Evolutionary conservation across 371 early-diverging fungal species (phyloP).

Genomic region (Dichotomocladium elegans): DNA sequence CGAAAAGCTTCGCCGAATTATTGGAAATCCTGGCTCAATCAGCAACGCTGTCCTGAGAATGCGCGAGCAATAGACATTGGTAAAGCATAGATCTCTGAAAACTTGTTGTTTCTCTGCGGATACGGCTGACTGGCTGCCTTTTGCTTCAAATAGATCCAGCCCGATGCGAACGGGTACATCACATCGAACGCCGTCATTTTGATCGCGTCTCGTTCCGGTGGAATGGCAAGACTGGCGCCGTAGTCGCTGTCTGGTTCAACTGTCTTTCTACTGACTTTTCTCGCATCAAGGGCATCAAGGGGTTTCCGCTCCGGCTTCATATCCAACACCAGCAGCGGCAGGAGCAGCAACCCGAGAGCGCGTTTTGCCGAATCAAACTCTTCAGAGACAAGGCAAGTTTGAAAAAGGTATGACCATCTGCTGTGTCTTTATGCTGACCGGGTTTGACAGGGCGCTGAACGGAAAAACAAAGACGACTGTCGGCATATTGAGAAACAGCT

Average conservation of each 20-base stretch:
- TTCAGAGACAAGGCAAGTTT: constrained; percentile 64
- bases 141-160: not conserved
- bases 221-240: constrained; percentile 61
- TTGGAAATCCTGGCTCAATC: constrained; percentile 77
- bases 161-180: constrained; percentile 36
- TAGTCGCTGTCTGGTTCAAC: constrained; percentile 61
- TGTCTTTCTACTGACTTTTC: no score
- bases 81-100: constrained; percentile 1
- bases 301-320: constrained; percentile 64
- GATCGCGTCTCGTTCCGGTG: constrained; percentile 64
- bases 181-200: constrained; percentile 51
- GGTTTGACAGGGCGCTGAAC: constrained; percentile 50
- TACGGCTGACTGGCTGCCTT: no score
- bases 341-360: constrained; percentile 45
- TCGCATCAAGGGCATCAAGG: constrained; percentile 80
- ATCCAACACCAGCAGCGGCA: no score
- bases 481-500: constrained; percentile 56
- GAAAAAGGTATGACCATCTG: not conserved
- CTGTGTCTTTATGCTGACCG: not conserved
- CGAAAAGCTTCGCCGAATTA: constrained; percentile 63
- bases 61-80: constrained; percentile 63
- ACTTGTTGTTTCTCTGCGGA: no score
- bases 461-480: constrained; percentile 61
- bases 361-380: constrained; percentile 58
- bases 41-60: constrained; percentile 57